Conservation (phyloP, 108 stramenopile species). For the Asterionellopsis glacialis region DNA sequence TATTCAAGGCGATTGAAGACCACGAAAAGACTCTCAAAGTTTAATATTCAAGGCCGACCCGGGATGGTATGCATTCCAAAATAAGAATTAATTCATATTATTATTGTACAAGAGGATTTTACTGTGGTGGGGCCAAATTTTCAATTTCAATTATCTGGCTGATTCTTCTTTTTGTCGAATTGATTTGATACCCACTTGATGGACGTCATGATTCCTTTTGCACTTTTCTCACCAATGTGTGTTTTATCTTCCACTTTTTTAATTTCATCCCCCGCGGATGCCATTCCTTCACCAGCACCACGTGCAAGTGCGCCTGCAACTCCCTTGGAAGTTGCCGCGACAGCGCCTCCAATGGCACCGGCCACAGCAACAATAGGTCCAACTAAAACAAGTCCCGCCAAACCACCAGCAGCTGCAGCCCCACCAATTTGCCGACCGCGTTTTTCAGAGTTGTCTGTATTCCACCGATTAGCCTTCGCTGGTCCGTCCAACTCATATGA, state of each 20-base stretch:
- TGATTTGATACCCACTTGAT: no score
- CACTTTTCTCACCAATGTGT: no score
- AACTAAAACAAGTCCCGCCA: constrained; percentile 57
- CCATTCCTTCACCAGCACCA: constrained; percentile 50
- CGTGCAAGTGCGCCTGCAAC: constrained; percentile 48
- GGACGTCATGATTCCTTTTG: no score
- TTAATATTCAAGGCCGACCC: constrained; percentile 6
- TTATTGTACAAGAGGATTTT: no score
- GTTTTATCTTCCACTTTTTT: constrained; percentile 11
- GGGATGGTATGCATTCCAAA: no score
- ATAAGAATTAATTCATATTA: no score
- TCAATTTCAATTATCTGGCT: no score
- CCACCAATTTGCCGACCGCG: constrained; percentile 22
- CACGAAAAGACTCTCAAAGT: constrained; percentile 65
- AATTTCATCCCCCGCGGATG: constrained; percentile 33
- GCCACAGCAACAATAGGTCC: constrained; percentile 61
- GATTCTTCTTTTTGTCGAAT: no score
- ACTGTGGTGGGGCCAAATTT: no score
- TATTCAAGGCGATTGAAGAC: constrained; percentile 88
- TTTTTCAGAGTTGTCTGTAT: no score
- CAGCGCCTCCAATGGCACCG: constrained; percentile 55
- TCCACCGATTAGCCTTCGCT: no score
- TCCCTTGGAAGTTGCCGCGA: constrained; percentile 35
- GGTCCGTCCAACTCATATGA: no score
- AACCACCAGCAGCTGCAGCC: constrained; percentile 66